Base-by-base conservation (phyloP, 2,329 filamentous ascomycete genomes). In the Pseudogymnoascus sp. region DNA sequence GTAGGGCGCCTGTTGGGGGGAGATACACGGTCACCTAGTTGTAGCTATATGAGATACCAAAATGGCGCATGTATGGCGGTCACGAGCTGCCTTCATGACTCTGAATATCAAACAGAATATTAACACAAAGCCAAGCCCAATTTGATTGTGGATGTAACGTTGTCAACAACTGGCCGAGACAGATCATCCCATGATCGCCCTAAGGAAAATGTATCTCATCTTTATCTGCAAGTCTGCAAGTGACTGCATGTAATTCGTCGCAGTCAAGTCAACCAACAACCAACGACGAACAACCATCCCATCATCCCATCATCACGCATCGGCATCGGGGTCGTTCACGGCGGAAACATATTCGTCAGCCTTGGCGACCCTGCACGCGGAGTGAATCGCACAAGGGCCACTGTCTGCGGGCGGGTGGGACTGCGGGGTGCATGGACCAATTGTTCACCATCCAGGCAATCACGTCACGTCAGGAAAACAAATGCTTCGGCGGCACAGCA, bases 1-100 rank as follows among this genome's bases (percentile, higher is more conserved):
- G 83, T 62, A 82, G 91, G 64, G 87, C 88, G 12, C 88, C 90
- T 1, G 84, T 84, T 19, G 86, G 85, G 69, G 90, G 90, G 61
- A 82, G 92, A 68, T 99, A 97, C 71, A 95, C 84, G 48, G 90
- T 97, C 68, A 83, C 90, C 60, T 95, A 77, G 74, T 65, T 45
- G 26, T 30, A 12, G 45, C 23, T 52, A 30, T 52, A 30, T 52
- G 26, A 30, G 45, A 52, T 52, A 52, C 45, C 45, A 52, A 52
- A 52, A 52, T 52, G 45, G 45, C n/a, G 45, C 45, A 30, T 45
- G 39, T 7, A n/a, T n/a, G 35, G 35, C 4, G 37, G 37, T 39
- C 38, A 39, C 18, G 38, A 39, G 38, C 10, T 39, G 38, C 13
- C 10, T 5, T 12, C 18, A 10, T 38, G 35, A 18, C 18, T 45